Conservation (phyloP, 768 basidiomycete species). For the Auricularia heimuer region DNA sequence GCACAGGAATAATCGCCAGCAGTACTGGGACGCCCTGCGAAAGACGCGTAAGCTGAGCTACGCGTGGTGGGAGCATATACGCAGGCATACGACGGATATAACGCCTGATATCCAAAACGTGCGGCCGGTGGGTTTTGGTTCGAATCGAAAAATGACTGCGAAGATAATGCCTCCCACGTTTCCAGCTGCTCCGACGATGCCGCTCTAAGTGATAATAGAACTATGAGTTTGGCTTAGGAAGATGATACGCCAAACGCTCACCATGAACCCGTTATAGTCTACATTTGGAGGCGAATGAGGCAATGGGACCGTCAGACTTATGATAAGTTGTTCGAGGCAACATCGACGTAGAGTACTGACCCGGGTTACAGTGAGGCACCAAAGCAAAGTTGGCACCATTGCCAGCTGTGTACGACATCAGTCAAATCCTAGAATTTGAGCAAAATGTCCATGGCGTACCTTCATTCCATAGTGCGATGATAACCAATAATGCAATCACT, state of each 20-base stretch:
- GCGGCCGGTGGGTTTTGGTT: slow-evolving; percentile 28
- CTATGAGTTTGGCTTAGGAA: background rate
- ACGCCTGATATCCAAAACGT: slow-evolving; percentile 40
- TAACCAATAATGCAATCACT: slow-evolving; percentile 30
- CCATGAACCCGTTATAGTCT: slow-evolving; percentile 28
- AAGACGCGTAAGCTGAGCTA: no score
- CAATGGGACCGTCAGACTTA: no score
- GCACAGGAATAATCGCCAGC: no score
- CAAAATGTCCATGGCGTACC: slow-evolving; percentile 15
- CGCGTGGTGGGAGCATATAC: background rate
- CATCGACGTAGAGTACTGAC: slow-evolving; percentile 17
- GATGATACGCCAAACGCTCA: slow-evolving; percentile 7
- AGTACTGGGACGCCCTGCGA: no score
- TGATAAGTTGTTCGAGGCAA: no score
- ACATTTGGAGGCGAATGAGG: slow-evolving; percentile 5
- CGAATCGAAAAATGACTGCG: slow-evolving; percentile 40
- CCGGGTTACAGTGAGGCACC: slow-evolving; percentile 40
- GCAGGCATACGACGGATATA: slow-evolving; percentile 23
- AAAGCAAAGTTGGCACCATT: slow-evolving; percentile 45
- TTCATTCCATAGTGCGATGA: slow-evolving; percentile 31
- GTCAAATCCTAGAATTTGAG: background rate
- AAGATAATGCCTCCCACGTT: slow-evolving; percentile 39
- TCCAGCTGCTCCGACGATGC: slow-evolving; percentile 31
- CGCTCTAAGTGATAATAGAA: slow-evolving; percentile 9
- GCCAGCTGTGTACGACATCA: background rate